Percentiles rank a stretch among this genome's conserved stretches.
These are phyloP conservation scores for Dictyostelium purpureum DNA, from an alignment of 78 protist genomes.

Conservation along the genomic window DNA sequence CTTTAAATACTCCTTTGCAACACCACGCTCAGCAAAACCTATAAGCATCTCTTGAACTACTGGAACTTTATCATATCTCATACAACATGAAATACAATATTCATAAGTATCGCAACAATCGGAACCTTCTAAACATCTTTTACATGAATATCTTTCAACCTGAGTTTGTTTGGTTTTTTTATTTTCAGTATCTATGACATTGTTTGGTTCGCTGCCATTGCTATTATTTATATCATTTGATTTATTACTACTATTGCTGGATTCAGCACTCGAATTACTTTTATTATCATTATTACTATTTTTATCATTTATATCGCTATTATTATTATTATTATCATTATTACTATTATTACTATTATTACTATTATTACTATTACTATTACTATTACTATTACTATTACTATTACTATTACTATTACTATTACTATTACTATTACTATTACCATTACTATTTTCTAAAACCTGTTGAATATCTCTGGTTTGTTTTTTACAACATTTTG, in stretches of 20 bases:
- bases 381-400: not conserved
- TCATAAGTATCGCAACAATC: constrained; percentile 52
- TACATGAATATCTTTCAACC: constrained; percentile 16
- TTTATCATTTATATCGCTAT: no score
- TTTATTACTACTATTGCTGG: no score
- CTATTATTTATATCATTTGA: no score
- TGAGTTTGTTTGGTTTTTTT: no score
- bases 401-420: not conserved
- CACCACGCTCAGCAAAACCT: not conserved
- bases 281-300: no score
- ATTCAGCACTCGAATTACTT: no score
- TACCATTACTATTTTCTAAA: no score
- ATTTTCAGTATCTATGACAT: no score
- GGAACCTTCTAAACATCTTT: not conserved
- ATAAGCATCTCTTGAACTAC: not conserved
- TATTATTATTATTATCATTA: no score
- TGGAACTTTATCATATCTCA: constrained; percentile 39
- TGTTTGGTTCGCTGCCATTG: no score
- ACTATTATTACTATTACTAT: not conserved
- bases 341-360: not conserved
- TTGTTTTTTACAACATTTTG: constrained; percentile 9
- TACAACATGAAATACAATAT: constrained; percentile 71
- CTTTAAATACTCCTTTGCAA: not conserved
- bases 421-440: not conserved
- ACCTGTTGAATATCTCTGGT: no score